Evolutionary conservation across 1,139 yeast genomes (phyloP).

Genomic region (Saccharomyces hybrid): DNA sequence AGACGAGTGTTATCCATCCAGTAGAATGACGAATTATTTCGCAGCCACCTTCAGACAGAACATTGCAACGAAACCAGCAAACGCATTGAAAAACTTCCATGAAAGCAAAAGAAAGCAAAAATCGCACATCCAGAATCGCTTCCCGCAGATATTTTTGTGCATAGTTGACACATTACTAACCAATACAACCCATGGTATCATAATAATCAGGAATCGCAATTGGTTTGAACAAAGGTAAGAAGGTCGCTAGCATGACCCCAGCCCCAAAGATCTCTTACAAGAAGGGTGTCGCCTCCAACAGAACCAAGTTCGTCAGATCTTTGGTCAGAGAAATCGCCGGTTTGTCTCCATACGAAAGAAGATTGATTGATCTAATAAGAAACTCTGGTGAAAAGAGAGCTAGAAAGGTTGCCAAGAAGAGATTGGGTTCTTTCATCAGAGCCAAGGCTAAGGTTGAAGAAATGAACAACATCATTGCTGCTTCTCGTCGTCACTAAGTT

Average conservation of each 20-base stretch:
- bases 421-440: constrained; percentile 99
- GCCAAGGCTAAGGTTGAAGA: constrained; percentile 99
- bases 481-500: constrained; percentile 75
- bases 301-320: constrained; percentile 92
- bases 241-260: constrained; percentile 87
- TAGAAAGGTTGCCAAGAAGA: constrained; percentile 99
- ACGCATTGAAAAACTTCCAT: background rate
- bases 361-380: constrained; percentile 98
- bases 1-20: background rate
- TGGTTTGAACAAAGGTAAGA: constrained; percentile 99
- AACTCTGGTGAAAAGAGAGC: constrained; percentile 99
- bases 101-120: background rate
- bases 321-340: constrained; percentile 97
- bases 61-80: too few relatives aligned
- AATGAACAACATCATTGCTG: constrained; percentile 93
- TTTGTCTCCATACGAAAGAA: constrained; percentile 99
- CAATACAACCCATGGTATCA: background rate
- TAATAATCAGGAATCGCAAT: constrained; percentile 73
- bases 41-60: background rate
- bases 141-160: background rate
- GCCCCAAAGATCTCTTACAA: constrained; percentile 93
- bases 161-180: background rate
- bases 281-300: constrained; percentile 95
- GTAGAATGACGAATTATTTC: background rate
- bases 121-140: background rate